A percentile compares a stretch with the other conserved stretches of the same genome.
These are phyloP conservation scores for Epichloe gansuensis DNA, from an alignment of 2,329 filamentous ascomycete species.

Conservation along the genomic window DNA sequence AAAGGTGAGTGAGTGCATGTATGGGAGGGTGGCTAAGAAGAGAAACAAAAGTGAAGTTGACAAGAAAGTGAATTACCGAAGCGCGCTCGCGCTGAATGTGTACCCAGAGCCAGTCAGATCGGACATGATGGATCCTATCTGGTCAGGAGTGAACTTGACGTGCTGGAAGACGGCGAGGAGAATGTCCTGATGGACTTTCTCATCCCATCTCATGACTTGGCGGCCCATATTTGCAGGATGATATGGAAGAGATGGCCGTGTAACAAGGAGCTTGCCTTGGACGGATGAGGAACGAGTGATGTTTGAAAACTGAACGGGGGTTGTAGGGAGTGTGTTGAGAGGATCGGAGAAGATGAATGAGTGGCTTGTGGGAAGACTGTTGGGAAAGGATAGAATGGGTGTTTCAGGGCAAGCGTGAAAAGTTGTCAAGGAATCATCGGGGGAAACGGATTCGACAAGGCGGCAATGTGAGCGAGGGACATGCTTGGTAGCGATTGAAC, in stretches of 20 bases:
- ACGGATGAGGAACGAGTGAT: no score
- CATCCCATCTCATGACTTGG: conserved; percentile 27
- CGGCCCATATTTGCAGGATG: conserved; percentile 8
- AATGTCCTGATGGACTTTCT: conserved; percentile 30
- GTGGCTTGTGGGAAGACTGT: no score
- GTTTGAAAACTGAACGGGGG: no score
- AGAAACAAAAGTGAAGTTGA: not conserved
- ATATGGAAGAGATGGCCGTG: not conserved
- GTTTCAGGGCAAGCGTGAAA: not conserved
- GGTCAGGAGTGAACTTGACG: conserved; percentile 18
- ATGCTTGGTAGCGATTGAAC: not conserved
- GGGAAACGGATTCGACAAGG: no score
- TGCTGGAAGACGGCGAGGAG: conserved; percentile 27
- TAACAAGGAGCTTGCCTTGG: not conserved
- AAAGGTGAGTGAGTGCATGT: not conserved
- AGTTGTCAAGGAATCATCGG: not conserved
- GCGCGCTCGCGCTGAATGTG: conserved; percentile 25
- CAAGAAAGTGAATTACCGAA: conserved; percentile 21
- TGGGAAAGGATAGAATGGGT: not conserved
- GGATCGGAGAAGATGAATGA: not conserved
- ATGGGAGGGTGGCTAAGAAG: no score
- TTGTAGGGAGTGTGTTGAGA: not conserved
- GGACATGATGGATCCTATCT: conserved; percentile 24
- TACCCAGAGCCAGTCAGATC: conserved; percentile 27
- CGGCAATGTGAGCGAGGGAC: no score